Evolutionary conservation across 441 rosid species (phyloP).

Genomic region (Rhodomyrtus psidioides): DNA sequence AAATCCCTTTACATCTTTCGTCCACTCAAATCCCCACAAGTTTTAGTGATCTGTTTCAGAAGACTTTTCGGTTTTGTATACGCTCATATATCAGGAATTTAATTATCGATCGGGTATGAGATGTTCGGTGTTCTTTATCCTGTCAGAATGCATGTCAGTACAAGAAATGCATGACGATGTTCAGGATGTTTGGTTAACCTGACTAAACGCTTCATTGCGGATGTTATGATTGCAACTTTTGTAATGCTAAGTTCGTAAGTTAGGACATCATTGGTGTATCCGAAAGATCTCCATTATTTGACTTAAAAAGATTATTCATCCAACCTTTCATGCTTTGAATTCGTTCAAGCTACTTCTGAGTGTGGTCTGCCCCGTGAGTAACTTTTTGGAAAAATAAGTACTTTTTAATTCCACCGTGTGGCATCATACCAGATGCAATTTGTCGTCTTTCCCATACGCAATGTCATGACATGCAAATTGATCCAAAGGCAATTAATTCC

Average conservation of each 20-base stretch:
- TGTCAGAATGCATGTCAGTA: not conserved
- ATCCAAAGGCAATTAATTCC: not conserved
- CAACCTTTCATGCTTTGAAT: not conserved
- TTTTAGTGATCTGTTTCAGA: not conserved
- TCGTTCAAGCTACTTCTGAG: not conserved
- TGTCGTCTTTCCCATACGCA: not conserved
- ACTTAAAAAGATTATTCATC: not conserved
- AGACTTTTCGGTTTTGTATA: not conserved
- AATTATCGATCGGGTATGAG: not conserved
- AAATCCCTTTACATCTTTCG: not conserved
- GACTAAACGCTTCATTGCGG: not conserved
- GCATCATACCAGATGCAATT: not conserved
- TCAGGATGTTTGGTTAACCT: not conserved
- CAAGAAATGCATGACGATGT: not conserved
- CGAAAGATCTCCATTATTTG: not conserved
- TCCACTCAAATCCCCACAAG: not conserved
- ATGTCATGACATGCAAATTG: not conserved
- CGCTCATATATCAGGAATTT: not conserved
- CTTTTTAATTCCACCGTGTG: not conserved
- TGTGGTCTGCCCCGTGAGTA: not conserved
- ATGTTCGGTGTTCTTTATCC: not conserved
- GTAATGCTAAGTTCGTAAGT: not conserved
- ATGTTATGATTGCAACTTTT: not conserved
- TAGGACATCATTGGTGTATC: not conserved
- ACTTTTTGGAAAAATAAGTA: not conserved